Base-by-base conservation (phyloP, 1,284 basidiomycete species). In the Mycena citricolor region DNA sequence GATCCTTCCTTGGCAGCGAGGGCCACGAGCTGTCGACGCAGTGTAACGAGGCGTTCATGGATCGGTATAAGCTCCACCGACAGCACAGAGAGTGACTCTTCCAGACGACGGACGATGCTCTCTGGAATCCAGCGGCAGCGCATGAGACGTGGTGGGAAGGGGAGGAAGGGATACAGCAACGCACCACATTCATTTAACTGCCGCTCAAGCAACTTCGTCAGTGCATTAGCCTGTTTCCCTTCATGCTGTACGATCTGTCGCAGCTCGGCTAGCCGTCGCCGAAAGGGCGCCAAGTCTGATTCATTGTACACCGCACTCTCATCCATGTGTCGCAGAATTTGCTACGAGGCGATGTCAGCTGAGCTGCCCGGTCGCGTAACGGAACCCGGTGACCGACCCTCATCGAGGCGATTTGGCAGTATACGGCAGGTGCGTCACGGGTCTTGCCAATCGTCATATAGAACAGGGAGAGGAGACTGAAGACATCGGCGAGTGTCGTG, bases 401-500 rank as follows among this genome's bases (percentile, higher is more conserved):
- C 83, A 97, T 95, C 50, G 86, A 93, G 24, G 92, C 89, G 51
- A 97, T 84, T 62, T 97, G 94, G 52, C 90, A 92, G 65, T 94
- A 97, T 0, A 88, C 90, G 14, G 93, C 94, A 0, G 93, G 92
- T 16, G 86, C 86, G 67, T 97, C 94, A 53, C 85, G 81, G 38
- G 89, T 93, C 72, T 93, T 94, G 34, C 94, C 94, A 55, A 97
- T 91, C 25, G 91, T 92, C 54, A 94, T 79, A 70, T 91, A 95
- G 74, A 92, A 93, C 44, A 94, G 74, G n/a, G 89, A 91, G 35
- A 94, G 77, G 26, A 95, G 74, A 60, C 84, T 87, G 70, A 97
- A 97, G 34, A 95, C 91, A 67, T 97, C 94, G 23, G 90, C 86
- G 38, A 97, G 79, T 12, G 91, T 89, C 5, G 91, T 93, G 66